Percentiles rank a stretch among this genome's conserved stretches.
These are phyloP conservation scores for Botryotinia globosa DNA, from an alignment of 2,329 filamentous ascomycete genomes.

Conservation along the genomic window DNA sequence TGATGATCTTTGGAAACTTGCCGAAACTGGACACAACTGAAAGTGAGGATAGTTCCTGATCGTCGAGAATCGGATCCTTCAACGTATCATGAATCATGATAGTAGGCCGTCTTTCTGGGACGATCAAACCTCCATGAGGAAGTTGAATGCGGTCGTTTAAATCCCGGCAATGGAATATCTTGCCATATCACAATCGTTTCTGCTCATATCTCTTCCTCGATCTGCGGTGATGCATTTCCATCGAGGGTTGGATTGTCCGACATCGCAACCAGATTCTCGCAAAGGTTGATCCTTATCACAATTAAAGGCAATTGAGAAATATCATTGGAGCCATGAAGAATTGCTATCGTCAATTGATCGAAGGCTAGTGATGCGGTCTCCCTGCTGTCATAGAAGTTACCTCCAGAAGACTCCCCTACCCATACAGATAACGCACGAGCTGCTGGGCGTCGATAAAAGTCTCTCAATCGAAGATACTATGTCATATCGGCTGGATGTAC, in stretches of 20 bases:
- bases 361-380: background rate
- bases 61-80: background rate
- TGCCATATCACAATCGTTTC: background rate
- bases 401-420: background rate
- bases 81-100: background rate
- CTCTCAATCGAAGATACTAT: background rate
- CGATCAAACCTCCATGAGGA: constrained; percentile 7
- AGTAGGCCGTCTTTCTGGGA: background rate
- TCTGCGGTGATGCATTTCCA: background rate
- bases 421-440: background rate
- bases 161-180: background rate
- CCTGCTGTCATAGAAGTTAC: background rate
- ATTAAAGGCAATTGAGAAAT: background rate
- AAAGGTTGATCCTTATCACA: background rate
- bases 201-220: background rate
- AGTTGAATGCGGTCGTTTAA: background rate
- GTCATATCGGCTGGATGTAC: background rate
- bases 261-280: background rate
- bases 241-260: background rate
- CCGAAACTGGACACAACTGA: background rate
- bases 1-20: background rate
- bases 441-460: background rate
- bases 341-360: background rate
- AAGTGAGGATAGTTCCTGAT: background rate
- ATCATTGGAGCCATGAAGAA: background rate